phyloP scores from a whole-genome alignment of 352 stramenopile genomes.

The Pythium aphanidermatum region DNA sequence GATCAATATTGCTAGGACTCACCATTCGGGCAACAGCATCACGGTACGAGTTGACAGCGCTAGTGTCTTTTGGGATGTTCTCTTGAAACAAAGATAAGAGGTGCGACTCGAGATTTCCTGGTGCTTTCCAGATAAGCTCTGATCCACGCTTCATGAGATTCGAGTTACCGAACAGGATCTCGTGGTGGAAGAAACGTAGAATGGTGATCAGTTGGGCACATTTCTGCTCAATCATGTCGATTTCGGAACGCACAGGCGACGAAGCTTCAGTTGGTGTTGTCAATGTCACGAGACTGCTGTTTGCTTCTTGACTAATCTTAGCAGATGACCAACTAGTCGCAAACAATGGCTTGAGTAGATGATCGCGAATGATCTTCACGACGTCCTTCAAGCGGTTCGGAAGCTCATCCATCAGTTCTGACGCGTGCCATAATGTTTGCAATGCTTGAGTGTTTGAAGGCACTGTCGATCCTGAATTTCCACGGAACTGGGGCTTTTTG shows the following conservation, averaged over 20 bases:
- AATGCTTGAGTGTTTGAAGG: neutral
- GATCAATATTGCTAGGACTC: neutral
- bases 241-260: conserved; percentile 1
- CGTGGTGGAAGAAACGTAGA: conserved; percentile 47
- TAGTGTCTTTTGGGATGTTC: conserved; percentile 59
- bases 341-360: conserved; percentile 53
- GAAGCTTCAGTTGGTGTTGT: neutral
- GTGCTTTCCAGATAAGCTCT: conserved; percentile 64
- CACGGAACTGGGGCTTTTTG: conserved; percentile 10
- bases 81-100: conserved; percentile 56
- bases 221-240: conserved; percentile 12
- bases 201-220: conserved; percentile 34
- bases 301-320: conserved; percentile 22
- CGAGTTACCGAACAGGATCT: conserved; percentile 35
- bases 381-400: conserved; percentile 42
- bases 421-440: conserved; percentile 50
- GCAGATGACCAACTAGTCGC: conserved; percentile 14
- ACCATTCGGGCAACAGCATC: conserved; percentile 37
- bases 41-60: conserved; percentile 40
- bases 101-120: conserved; percentile 60
- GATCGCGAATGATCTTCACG: conserved; percentile 36
- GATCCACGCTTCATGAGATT: conserved; percentile 48
- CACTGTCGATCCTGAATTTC: neutral
- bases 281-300: conserved; percentile 20
- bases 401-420: conserved; percentile 39